Evolutionary conservation across 2,329 filamentous ascomycete genomes (phyloP), one percentile per base, ranked within the genome.

Genomic region (Neurospora sp.): DNA sequence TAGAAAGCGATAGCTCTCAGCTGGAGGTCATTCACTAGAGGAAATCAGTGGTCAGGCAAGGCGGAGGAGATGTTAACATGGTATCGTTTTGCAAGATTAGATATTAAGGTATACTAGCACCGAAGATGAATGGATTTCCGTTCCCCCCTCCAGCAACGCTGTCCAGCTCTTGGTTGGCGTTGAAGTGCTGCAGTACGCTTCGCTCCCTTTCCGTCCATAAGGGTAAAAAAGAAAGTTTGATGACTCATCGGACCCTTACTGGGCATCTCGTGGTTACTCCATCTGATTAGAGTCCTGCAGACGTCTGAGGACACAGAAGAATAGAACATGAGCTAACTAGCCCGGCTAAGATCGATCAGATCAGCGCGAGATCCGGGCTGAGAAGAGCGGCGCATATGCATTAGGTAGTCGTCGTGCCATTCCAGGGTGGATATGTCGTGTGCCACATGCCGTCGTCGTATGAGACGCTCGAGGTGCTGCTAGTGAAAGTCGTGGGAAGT

Each of bases 381-480:
- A 57, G 71, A 66, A 33, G 68, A 74, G 19, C 74, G 75, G 39
- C 70, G 75, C 15, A 62, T 10, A 17, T 62, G 52, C 52, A 62
- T 70, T 38, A 75, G 37, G 17, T 38, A 62, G 23, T 62, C 52
- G 52, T 71, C 1, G 82, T 83, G 68, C 75, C 78, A 71, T 83
- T 84, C 81, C 81, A 83, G 0, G 81, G 62, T 2, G 82, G 81
- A 69, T 84, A 84, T 0, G 78, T 79, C 3, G 83, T 83, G 70
- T 83, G 82, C 83, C 83, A 84, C 67, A 75, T 75, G 19, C 83
- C 83, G 68, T 84, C 73, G 69, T 84, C 82, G 52, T 80, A 77
- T 12, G 78, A 78, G 23, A 46, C 52, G 68, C 28, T 71, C 17
- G 69, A 72, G 40, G 74, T 73, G n/a, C 76, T 73, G 38, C 76